Base-by-base conservation (phyloP, 2,329 filamentous ascomycete species). In the Calonectria pteridis region DNA sequence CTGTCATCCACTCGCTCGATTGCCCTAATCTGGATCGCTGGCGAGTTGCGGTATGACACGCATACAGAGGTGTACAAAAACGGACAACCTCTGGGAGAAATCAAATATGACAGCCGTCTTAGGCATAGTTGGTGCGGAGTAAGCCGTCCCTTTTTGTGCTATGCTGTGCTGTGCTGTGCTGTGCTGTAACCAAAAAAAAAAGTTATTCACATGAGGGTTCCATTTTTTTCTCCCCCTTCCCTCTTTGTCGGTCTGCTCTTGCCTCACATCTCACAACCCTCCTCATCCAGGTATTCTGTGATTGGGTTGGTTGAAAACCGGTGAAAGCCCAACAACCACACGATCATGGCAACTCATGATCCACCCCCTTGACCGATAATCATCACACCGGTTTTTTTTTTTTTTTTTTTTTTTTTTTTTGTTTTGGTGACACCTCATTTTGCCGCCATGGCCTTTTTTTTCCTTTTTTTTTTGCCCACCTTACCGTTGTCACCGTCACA, bases 41-140 rank as follows among this genome's bases (percentile, higher is more conserved):
- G 55, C 64, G 35, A 64, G 70, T 68, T 65, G 53, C 50, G 49
- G 55, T 55, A 72, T 68, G 65, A 65, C 65, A 63, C 65, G 59
- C 67, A 51, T 69, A 59, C 63, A 59, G n/a, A 29, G 50, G 50
- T 35, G 40, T 31, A 37, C 55, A 59, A 67, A 71, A 67, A 40
- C 20, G 55, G 63, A 53, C 33, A 37, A 46, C 29, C 35, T 46
- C 33, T 59, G 51, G 66, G 66, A 59, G 58, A 67, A 35, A 55
- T 23, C 43, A 53, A 46, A 43, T 31, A 62, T 43, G 37, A 63
- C 64, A 37, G 53, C 50, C 40, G 43, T 26, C 53, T 71, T 53
- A 23, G 51, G 59, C 10, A 29, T 33, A 37, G 37, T 55, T 26
- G 63, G 59, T 46, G 59, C 33, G 59, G 35, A 63, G 59, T 43